Evolutionary conservation across 1,284 basidiomycete genomes (phyloP), one percentile per base, ranked within the genome.

Genomic region (Coniferiporia weirii): DNA sequence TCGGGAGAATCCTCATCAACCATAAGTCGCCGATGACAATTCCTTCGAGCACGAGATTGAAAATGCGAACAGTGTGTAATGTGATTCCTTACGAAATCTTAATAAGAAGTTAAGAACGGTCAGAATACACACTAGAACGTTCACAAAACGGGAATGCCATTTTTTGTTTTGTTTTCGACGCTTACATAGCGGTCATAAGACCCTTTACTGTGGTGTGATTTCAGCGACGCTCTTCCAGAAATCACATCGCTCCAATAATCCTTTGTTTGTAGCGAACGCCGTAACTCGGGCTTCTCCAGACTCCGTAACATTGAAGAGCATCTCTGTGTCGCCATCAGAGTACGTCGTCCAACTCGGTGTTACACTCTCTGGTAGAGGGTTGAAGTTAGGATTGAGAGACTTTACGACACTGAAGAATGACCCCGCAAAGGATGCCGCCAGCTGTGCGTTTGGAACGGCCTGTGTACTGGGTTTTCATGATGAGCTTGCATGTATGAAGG

Each of bases 351-450:
- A 75, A 3, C 48, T 10, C 3, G 72, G 71, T 2, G 70, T 71
- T 51, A 71, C 68, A 27, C 67, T 70, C 1, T 66, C 56, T 0
- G 64, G 57, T n/a, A 40, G 38, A 10, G 66, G 60, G 56, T 77
- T 75, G 20, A 65, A 52, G 53, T 77, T 77, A 1, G 76, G 74
- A 60, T 78, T 65, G 20, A 69, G 63, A 0, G 69, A 66, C 48
- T 71, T 63, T 0, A 64, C 73, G 49, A 78, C 72, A 48, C 72
- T 67, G 17, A 75, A 57, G 69, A 78, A 79, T 0, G 71, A 69
- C 54, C 73, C 69, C 4, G 73, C 64, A 54, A 79, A 79, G 4
- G 76, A 71, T 35, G 70, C 70, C 56, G 68, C 62, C 63, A 79
- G 77, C 7, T 64, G 66, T 7, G 70, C 53, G 64, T 77, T 76